phyloP scores from a whole-genome alignment of 805 yeast genomes.

The Pichia californica region DNA sequence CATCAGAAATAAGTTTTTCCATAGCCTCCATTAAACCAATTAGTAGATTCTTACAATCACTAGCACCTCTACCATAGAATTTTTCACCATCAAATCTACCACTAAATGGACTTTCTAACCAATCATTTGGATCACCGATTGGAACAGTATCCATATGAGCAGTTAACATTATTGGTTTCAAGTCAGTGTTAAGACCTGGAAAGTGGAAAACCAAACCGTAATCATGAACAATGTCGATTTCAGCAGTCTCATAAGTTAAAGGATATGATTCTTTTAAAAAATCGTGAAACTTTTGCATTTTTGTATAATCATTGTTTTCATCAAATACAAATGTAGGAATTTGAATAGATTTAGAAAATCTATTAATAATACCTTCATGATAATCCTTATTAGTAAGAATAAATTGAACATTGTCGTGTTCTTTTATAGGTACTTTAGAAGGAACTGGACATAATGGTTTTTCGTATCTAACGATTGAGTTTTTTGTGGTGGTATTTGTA shows the following conservation, averaged over 20 bases:
- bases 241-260: conserved; percentile 34
- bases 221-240: conserved; percentile 50
- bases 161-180: conserved; percentile 62
- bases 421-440: conserved; percentile 16
- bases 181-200: conserved; percentile 42
- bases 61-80: conserved; percentile 73
- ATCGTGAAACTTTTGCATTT: conserved; percentile 19
- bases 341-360: conserved; percentile 44
- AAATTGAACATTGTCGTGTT: conserved; percentile 13
- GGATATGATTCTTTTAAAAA: conserved; percentile 14
- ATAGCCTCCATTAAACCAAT: conserved; percentile 60
- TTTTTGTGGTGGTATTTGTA: too few relatives aligned
- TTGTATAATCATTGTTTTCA: conserved; percentile 14
- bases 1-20: conserved; percentile 42
- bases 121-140: conserved; percentile 46
- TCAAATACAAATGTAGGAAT: conserved; percentile 43
- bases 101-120: conserved; percentile 63
- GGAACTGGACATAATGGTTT: conserved; percentile 22
- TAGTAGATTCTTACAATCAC: conserved; percentile 68
- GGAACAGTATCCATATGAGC: conserved; percentile 86
- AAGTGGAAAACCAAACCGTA: conserved; percentile 63
- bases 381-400: conserved; percentile 32
- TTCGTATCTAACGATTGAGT: not conserved
- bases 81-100: conserved; percentile 61
- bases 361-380: conserved; percentile 32